These are phyloP conservation scores for Dendrobium officinale DNA, from an alignment of 106 monocot species.

Conservation along the genomic window DNA sequence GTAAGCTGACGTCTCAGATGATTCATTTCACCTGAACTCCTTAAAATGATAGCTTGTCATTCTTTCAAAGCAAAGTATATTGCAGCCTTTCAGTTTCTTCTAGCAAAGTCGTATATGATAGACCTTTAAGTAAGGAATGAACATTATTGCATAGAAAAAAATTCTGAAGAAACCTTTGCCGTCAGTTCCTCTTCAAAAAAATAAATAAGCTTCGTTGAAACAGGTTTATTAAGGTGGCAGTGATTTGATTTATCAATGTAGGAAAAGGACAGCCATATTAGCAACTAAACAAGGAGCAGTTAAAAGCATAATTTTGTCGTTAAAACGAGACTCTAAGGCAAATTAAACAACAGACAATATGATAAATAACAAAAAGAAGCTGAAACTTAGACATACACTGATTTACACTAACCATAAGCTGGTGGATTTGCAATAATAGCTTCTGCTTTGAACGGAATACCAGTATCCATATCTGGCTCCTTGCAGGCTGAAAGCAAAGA, in stretches of 20 bases:
- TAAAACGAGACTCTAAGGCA: not conserved
- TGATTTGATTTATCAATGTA: not conserved
- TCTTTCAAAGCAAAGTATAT: not conserved
- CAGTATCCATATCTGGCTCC: constrained; percentile 79
- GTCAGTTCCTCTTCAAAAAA: not conserved
- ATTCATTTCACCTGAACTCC: not conserved
- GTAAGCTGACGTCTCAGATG: not conserved
- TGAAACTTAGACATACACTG: not conserved
- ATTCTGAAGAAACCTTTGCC: not conserved
- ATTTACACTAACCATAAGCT: constrained; percentile 66
- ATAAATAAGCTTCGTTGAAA: not conserved
- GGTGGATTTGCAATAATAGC: constrained; percentile 98
- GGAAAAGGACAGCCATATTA: not conserved
- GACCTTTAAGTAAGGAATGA: not conserved
- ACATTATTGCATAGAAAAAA: not conserved
- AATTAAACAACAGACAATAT: not conserved
- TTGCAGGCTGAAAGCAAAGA: constrained; percentile 85
- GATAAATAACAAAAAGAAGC: not conserved
- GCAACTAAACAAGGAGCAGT: not conserved
- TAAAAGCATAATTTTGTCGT: not conserved
- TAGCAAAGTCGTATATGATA: not conserved
- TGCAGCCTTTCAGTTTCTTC: not conserved
- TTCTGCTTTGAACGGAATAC: constrained; percentile 80
- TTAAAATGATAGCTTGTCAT: not conserved
- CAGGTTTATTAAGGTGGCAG: not conserved